Conservation (phyloP, 441 rosid genomes). For the Brassica balearica region DNA sequence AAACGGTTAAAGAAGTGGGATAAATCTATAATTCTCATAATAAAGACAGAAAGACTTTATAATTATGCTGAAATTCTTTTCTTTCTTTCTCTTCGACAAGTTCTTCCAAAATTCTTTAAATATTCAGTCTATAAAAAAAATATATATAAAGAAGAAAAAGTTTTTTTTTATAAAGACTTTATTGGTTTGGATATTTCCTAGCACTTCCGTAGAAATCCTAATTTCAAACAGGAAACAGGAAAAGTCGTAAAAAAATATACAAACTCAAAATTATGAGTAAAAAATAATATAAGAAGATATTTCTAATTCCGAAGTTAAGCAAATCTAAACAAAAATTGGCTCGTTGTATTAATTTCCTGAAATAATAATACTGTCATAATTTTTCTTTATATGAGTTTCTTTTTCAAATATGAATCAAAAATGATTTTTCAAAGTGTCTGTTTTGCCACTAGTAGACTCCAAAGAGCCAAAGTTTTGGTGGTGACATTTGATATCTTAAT, state of each 20-base stretch:
- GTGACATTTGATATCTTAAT: neutral
- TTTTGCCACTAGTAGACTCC: conserved; percentile 1
- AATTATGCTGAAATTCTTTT: conserved; percentile 10
- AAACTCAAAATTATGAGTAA: conserved; percentile 12
- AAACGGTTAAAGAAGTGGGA: conserved; percentile 22
- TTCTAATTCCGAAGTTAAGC: conserved; percentile 7
- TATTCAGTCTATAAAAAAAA: neutral
- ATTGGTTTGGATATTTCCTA: conserved; percentile 31
- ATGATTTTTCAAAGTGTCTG: neutral
- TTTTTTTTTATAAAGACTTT: conserved; percentile 4
- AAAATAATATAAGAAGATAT: conserved; percentile 3
- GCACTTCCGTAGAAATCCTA: conserved; percentile 13
- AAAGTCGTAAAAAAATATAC: conserved; percentile 27
- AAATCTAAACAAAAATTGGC: conserved; percentile 22
- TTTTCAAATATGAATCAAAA: neutral
- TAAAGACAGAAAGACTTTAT: conserved; percentile 9
- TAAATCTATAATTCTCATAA: conserved; percentile 19
- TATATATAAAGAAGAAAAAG: conserved; percentile 21
- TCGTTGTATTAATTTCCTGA: conserved; percentile 1
- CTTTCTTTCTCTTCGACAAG: conserved; percentile 6
- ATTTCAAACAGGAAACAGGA: conserved; percentile 18
- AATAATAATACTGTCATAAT: neutral
- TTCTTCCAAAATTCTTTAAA: conserved; percentile 10
- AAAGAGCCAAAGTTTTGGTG: neutral
- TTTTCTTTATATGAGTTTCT: neutral